A percentile compares a stretch with the other conserved stretches of the same genome.
These are phyloP conservation scores for Agaricus subrufescens DNA, from an alignment of 768 basidiomycete species.

Conservation along the genomic window DNA sequence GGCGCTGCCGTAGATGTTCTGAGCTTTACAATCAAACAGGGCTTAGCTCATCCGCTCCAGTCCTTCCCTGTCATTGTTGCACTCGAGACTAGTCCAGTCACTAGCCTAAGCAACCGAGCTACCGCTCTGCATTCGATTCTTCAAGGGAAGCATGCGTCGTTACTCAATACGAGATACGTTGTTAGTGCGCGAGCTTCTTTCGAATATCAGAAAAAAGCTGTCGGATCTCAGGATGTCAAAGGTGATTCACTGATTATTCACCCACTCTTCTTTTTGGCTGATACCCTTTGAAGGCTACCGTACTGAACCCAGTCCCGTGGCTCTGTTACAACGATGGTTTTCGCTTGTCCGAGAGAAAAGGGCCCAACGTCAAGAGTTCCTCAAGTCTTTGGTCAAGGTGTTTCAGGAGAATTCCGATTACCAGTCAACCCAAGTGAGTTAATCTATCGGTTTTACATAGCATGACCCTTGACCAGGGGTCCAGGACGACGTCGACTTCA, in stretches of 20 bases:
- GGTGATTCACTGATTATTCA: constrained; percentile 33
- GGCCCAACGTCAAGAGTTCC: constrained; percentile 77
- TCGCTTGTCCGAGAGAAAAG: constrained; percentile 88
- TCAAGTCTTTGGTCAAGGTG: constrained; percentile 75
- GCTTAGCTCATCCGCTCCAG: constrained; percentile 90
- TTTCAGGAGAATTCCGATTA: constrained; percentile 69
- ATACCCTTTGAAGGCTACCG: constrained; percentile 51
- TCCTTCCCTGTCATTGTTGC: constrained; percentile 91
- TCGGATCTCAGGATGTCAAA: constrained; percentile 36
- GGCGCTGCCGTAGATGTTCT: constrained; percentile 85
- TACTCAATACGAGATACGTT: constrained; percentile 82
- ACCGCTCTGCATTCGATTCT: constrained; percentile 75
- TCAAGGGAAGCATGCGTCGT: constrained; percentile 83
- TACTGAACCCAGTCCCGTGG: constrained; percentile 56
- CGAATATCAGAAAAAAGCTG: constrained; percentile 70
- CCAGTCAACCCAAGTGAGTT: constrained; percentile 64
- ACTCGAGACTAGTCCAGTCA: constrained; percentile 78
- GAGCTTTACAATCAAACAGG: constrained; percentile 91
- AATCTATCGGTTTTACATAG: constrained; percentile 1
- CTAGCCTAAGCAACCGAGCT: constrained; percentile 65
- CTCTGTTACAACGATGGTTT: constrained; percentile 89
- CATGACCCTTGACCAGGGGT: background rate
- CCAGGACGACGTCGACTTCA: constrained; percentile 81
- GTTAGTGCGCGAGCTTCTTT: constrained; percentile 80
- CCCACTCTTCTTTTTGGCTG: background rate